Evolutionary conservation across 768 basidiomycete genomes (phyloP), one percentile per base, ranked within the genome.

Genomic region (Erythrobasidium yunnanense): DNA sequence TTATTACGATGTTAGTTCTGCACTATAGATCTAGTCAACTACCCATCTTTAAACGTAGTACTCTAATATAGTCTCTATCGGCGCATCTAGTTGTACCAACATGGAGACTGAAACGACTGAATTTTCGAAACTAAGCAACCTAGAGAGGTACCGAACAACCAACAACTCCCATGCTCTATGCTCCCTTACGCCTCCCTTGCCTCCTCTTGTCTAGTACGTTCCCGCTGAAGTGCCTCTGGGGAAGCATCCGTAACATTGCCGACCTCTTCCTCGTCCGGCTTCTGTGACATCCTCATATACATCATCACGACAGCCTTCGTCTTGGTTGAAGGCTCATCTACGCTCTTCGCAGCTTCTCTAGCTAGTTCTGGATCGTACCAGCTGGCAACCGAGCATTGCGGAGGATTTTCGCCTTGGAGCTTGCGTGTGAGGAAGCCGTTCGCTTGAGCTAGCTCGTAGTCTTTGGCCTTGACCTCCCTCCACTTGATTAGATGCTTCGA

Each of bases 361-460:
- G 60, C 60, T 2, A 45, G 29, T 7, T 33, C 38, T 17, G 30
- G 49, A 25, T 66, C 65, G 52, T 66, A 47, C 52, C 52, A 66
- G 22, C 53, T 54, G 20, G 54, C 65, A n/a, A 66, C 25, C 2
- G 65, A 52, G 29, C 65, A 66, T n/a, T 22, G 34, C 25, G 65
- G 65, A 8, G 65, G 65, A 4, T n/a, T n/a, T 23, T 66, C 65
- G 27, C 42, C 54, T 17, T 57, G 42, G 56, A 78, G 67, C 22
- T 71, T 56, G 17, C 77, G 62, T 0, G 73, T 74, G 45, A 78
- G 66, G 67, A 71, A 77, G 4, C 78, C 78, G 3, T 60, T 34
- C 47, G 67, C 30, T 45, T 72, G 68, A 0, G 76, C 76, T n/a
- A 50, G 20, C 2, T 2, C 66, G 20, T 75, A 66, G 58, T 77